phyloP scores from a whole-genome alignment of 495 filamentous ascomycete species.

The Chaetomium fimeti region DNA sequence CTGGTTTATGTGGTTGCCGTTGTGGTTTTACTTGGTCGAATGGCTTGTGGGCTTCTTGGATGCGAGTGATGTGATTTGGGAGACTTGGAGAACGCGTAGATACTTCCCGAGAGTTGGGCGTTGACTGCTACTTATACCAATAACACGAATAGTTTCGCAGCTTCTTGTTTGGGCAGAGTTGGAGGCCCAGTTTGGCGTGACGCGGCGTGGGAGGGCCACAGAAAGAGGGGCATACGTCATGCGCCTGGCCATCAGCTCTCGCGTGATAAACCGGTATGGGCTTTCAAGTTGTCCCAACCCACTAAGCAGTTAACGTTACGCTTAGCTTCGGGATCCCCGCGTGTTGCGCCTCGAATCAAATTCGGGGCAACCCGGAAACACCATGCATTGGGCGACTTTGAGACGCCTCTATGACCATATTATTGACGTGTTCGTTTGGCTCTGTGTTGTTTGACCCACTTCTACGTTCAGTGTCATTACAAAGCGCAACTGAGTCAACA shows the following conservation, averaged over 20 bases:
- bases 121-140: slow-evolving; percentile 13
- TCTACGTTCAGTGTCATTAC: too few relatives aligned
- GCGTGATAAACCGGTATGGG: background rate
- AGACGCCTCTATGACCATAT: too few relatives aligned
- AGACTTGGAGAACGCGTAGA: background rate
- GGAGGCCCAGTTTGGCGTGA: slow-evolving; percentile 18
- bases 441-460: too few relatives aligned
- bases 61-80: background rate
- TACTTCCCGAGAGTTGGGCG: background rate
- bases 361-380: too few relatives aligned
- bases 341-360: background rate
- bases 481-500: too few relatives aligned
- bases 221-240: slow-evolving; percentile 22
- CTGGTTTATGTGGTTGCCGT: background rate
- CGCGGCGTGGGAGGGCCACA: slow-evolving; percentile 1
- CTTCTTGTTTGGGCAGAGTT: slow-evolving; percentile 10
- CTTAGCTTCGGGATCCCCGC: background rate
- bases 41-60: background rate
- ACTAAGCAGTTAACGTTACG: background rate
- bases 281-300: slow-evolving; percentile 5
- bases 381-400: too few relatives aligned
- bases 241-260: background rate
- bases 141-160: slow-evolving; percentile 5
- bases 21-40: background rate
- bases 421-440: too few relatives aligned